Evolutionary conservation across 805 yeast genomes (phyloP).

Genomic region (Schwanniomyces sp.): DNA sequence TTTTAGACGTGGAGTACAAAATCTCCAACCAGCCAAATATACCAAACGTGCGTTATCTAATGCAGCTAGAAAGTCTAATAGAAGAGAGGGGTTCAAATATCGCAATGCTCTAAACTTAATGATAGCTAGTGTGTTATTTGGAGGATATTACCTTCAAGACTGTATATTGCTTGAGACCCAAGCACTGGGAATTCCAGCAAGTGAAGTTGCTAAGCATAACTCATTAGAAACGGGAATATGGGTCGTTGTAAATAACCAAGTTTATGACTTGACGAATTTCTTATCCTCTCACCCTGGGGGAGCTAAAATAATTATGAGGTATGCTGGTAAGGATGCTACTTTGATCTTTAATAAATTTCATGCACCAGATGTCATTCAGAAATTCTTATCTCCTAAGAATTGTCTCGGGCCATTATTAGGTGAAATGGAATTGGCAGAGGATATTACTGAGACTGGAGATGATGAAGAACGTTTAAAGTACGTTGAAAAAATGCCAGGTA

Average conservation of each 20-base stretch:
- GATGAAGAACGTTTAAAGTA: constrained; percentile 12
- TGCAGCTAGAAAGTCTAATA: not conserved
- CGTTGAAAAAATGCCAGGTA: constrained; percentile 24
- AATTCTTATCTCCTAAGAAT: constrained; percentile 15
- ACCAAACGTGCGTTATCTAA: not conserved
- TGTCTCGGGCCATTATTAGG: constrained; percentile 23
- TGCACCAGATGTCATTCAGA: constrained; percentile 17
- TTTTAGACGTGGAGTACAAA: not conserved
- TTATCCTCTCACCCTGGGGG: constrained; percentile 51
- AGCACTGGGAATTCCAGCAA: constrained; percentile 1
- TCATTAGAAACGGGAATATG: constrained; percentile 14
- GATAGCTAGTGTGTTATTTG: not conserved
- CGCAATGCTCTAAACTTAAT: not conserved
- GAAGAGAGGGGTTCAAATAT: not conserved
- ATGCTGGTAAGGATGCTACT: constrained; percentile 63
- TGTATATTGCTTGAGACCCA: not conserved
- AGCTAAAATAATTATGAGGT: constrained; percentile 35
- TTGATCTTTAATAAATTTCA: constrained; percentile 41
- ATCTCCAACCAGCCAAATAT: not conserved
- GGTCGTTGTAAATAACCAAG: constrained; percentile 30
- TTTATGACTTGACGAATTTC: constrained; percentile 35
- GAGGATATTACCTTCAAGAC: not conserved
- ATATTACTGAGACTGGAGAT: constrained; percentile 19
- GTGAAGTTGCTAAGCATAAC: constrained; percentile 6
- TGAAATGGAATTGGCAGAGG: constrained; percentile 14